Base-by-base conservation (phyloP, 1,139 yeast genomes). In the Meyerozyma smithsonii region DNA sequence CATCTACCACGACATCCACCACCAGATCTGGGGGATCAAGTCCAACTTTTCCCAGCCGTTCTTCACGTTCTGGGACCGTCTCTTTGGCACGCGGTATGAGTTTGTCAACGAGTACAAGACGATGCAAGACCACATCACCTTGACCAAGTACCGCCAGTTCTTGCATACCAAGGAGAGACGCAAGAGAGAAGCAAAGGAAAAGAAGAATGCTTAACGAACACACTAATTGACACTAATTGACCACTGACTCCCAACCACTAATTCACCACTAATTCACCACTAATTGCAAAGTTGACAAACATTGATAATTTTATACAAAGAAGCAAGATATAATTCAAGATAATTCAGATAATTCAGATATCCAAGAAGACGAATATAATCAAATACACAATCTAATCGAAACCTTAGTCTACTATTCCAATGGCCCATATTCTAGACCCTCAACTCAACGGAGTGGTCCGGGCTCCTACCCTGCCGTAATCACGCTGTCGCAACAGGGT, bases 21-120 rank as follows among this genome's bases (percentile, higher is more conserved):
- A 92, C 64, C 98, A 92, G 68, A 79, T 79, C 52, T 92, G 94
- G 76, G 98, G 98, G 25, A 83, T 92, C 64, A 89, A 88, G 68
- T 82, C 83, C 46, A 92, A 92, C 66, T 92, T 82, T 56, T 83
- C 95, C n/a, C 98, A 92, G 68, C 98, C 98, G 6, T 92, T 90
- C 66, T 92, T 92, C 64, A 84, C 90, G 4, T 79, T 88, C 55
- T 92, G 98, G 98, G 98, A 92, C 62, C 64, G 65, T 40, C 48
- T 82, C 41, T 74, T 77, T 44, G 77, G 79, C 42, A 87, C 97
- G 2, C 80, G 83, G 56, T 89, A 82, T 63, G 70, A 78, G 51
- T 86, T 81, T 43, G 69, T 81, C 44, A 75, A 79, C 47, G 74
- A 74, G 37, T 82, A 81, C 61, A 75, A 68, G 53, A 67, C 72